Base-by-base conservation (phyloP, 192 early-diverging fungal genomes). In the Diversispora eburnea region DNA sequence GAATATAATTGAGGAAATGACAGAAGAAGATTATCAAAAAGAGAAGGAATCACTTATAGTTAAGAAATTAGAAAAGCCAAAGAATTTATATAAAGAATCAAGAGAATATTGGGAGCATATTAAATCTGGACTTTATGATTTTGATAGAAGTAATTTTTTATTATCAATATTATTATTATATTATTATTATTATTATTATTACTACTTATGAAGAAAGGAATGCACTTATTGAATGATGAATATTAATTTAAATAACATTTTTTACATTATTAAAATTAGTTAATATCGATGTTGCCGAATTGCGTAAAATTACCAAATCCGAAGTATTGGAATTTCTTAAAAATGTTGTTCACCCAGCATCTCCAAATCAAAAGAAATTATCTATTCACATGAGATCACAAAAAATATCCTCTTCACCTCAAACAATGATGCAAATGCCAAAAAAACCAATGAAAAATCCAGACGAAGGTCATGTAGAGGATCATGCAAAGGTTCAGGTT, bases 71-170 rank as follows among this genome's bases (percentile, higher is more conserved):
- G 93, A 93, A 70, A 91, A 91, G 77, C 80, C 86, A 58, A 94
- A 94, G 77, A 92, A 92, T 66, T 68, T 97, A 75, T 74, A 48
- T 9, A 86, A 95, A 59, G 93, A 94, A 77, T 81, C 88, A 5
- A 67, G 76, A 9, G 77, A 82, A 47, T 84, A 90, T 58, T 95
- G 91, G 92, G 68, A 61, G 3, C 86, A 90, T 57, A 89, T 97
- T 60, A 76, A 73, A 51, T 84, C 82, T 8, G 83, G 85, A 3
- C 90, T 87, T 80, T 95, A 91, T 80, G 85, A 92, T 72, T 95
- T 95, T 82, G 87, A 91, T 43, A 80, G 47, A 77, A 33, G 75
- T 54, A 45, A 42, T 74, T 55, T 45, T 57, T 13, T 54, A 48
- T 7, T 48, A 55, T 33, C 25, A 33, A 33, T 33, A 33, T 33